phyloP scores from a whole-genome alignment of 257 asterid species.

The Euphrasia confusa region DNA sequence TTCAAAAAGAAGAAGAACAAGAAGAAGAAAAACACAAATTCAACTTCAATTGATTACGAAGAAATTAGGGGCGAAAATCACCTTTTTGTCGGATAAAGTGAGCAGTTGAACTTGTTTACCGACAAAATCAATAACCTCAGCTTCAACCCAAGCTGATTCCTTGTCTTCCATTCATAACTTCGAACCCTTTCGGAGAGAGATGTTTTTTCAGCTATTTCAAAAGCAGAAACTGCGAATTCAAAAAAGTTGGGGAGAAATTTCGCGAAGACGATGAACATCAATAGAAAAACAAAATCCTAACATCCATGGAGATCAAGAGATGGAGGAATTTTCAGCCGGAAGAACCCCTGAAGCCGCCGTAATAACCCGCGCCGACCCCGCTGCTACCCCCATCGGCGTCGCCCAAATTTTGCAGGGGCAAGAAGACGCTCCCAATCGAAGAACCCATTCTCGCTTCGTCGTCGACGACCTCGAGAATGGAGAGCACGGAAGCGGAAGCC shows the following conservation, averaged over 20 bases:
- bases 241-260: conserved; percentile 1
- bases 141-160: conserved; percentile 69
- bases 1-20: neutral
- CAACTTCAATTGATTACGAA: neutral
- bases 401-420: too few relatives aligned
- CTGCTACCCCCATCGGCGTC: too few relatives aligned
- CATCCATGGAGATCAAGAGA: conserved; percentile 28
- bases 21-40: conserved; percentile 6
- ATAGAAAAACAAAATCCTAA: conserved; percentile 44
- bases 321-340: conserved; percentile 32
- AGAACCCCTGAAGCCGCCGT: too few relatives aligned
- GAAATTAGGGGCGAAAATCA: conserved; percentile 21
- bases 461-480: too few relatives aligned
- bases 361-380: too few relatives aligned
- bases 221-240: conserved; percentile 15
- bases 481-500: too few relatives aligned
- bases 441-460: too few relatives aligned
- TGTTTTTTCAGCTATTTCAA: conserved; percentile 21
- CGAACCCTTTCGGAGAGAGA: conserved; percentile 74
- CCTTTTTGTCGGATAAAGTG: conserved; percentile 72
- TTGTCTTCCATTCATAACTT: conserved; percentile 88
- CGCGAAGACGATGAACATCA: conserved; percentile 26
- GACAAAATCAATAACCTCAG: conserved; percentile 59
- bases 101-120: conserved; percentile 76
- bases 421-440: too few relatives aligned